Conservation (phyloP, 306 rosid genomes). For the Cucurbita ficifolia region DNA sequence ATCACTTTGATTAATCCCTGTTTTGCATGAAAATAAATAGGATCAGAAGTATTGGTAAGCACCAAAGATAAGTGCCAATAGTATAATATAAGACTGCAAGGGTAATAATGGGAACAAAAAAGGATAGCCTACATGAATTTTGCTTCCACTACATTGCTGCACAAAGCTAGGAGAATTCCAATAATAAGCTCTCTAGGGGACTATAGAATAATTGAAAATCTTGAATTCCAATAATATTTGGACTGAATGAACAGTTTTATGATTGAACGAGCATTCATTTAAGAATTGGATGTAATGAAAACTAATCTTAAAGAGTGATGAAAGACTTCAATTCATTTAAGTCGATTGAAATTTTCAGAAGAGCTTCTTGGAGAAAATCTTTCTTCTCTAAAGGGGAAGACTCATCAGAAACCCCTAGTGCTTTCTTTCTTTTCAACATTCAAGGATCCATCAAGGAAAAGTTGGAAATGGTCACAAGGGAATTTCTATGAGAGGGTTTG, state of each 20-base stretch:
- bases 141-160: background rate
- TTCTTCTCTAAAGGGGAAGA: background rate
- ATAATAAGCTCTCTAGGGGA: background rate
- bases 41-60: background rate
- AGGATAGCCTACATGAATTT: background rate
- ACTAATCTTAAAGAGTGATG: background rate
- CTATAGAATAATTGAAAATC: background rate
- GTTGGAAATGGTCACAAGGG: background rate
- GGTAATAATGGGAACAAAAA: background rate
- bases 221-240: too few species aligned
- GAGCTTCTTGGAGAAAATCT: background rate
- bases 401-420: background rate
- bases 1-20: conserved; percentile 42
- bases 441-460: background rate
- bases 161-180: background rate
- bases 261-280: background rate
- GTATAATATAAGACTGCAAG: background rate
- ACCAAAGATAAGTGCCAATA: background rate
- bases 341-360: background rate
- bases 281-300: background rate
- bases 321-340: background rate
- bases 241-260: background rate
- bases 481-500: background rate
- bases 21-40: background rate
- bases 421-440: background rate